Base-by-base conservation (phyloP, 1,139 yeast genomes). In the Hansenula sp. region DNA sequence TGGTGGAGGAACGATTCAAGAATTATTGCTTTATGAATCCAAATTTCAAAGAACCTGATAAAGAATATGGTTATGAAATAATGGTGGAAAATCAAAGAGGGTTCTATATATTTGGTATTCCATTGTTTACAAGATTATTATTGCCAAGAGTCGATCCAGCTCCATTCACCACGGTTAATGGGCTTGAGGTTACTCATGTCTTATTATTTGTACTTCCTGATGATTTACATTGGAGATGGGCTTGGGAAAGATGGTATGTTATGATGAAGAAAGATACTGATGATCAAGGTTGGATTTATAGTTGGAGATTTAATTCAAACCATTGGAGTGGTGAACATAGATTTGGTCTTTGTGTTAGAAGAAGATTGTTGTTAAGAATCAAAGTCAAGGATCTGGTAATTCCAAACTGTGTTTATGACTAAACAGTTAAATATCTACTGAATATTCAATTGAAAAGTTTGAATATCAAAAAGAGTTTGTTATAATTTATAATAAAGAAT, bases 211-310 rank as follows among this genome's bases (percentile, higher is more conserved):
- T 81, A 0, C 60, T 77, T 28, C 81, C 83, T 0, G 81, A 21
- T 9, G 25, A 74, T 40, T 60, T 70, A 35, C 57, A 66, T 42
- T 81, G 85, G 85, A 49, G 52, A 42, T 79, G 84, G 86, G 54
- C 58, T 18, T 80, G 86, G 86, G 65, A 65, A 19, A 66, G 64
- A 39, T 84, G 90, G 91, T 77, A 79, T 50, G 78, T 81, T 4
- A 58, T 79, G 44, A 81, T 83, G 87, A 70, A 71, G 39, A 80
- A 77, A 49, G 77, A 66, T 45, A 76, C 77, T 18, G 91, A 83
- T 56, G 88, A 82, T 50, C 81, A 80, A 54, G 91, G 91, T 3
- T 84, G 90, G 90, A 62, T 73, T 17, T 84, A 84, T 57, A 73
- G 84, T 33, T 63, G 69, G 51, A 48, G 71, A 29, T 82, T 81